Evolutionary conservation across 2,329 filamentous ascomycete genomes (phyloP), one percentile per base, ranked within the genome.

Genomic region (Podosphaera aphanis): DNA sequence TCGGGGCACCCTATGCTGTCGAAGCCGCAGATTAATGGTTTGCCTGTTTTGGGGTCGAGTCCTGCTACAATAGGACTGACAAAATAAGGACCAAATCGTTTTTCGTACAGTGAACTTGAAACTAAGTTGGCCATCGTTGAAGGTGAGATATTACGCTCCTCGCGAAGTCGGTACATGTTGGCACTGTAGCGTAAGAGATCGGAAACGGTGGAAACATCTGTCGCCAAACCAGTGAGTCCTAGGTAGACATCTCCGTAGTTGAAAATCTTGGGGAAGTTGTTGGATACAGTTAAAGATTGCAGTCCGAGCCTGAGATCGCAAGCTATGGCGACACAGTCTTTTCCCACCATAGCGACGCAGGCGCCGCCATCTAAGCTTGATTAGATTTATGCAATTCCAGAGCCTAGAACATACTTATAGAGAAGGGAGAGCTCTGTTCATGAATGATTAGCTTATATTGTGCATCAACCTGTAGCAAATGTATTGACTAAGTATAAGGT

Each of bases 251-350:
- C 83, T 60, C 84, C 85, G 72, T 93, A 95, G 64, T 80, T 77
- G 77, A 95, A 95, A 71, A 98, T 83, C 72, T 98, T 98, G 69
- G 90, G 90, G 72, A 95, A 95, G 79, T 95, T 90, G 78, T 98
- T 98, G 63, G 85, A 94, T 49, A 98, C 83, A 51, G 90, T 98
- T 61, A 98, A 73, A 60, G 90, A 74, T 69, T 98, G 90, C 61
- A 95, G 79, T 59, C 90, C 90, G 55, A 98, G 83, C 52, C 90
- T 88, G 54, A 98, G 83, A 66, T 98, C 90, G 71, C 90, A 98
- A 63, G 90, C 90, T 62, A 98, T 95, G 66, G 90, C 90, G 50
- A 98, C 90, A 66, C 90, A 98, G 77, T 95, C 86, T 68, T 98
- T 95, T 70, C 90, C 90, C 53, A 93, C 86, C 90, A 95, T 95